Conservation (phyloP, 2,329 filamentous ascomycete genomes). For the Talaromyces marneffei region DNA sequence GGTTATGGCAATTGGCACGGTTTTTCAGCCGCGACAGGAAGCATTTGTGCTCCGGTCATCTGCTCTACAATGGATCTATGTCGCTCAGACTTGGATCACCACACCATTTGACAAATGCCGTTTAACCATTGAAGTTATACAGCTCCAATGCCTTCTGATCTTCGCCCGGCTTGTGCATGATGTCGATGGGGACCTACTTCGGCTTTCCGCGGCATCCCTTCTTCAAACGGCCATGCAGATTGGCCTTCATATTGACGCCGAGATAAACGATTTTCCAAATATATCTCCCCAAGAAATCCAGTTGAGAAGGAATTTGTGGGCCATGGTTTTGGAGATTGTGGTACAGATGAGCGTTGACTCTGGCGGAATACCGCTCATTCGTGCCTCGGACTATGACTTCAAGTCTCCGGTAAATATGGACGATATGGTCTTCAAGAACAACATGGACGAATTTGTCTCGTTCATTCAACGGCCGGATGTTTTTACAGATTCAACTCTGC, state of each 20-base stretch:
- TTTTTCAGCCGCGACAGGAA: conserved; percentile 4
- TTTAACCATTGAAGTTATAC: conserved; percentile 48
- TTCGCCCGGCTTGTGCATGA: conserved; percentile 32
- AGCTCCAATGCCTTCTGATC: conserved; percentile 38
- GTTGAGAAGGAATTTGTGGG: conserved; percentile 8
- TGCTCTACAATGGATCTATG: conserved; percentile 52
- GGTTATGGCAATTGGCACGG: conserved; percentile 2
- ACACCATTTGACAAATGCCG: conserved; percentile 50
- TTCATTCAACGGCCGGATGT: neutral
- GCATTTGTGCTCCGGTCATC: conserved; percentile 25
- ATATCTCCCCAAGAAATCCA: conserved; percentile 1
- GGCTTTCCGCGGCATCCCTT: conserved; percentile 35
- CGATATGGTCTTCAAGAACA: neutral
- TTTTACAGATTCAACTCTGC: conserved; percentile 1
- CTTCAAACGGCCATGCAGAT: conserved; percentile 36
- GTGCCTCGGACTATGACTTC: conserved; percentile 1
- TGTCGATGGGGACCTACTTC: conserved; percentile 32
- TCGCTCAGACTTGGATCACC: conserved; percentile 52
- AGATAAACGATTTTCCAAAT: neutral
- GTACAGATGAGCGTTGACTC: conserved; percentile 8
- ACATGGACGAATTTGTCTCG: neutral
- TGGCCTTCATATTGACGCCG: conserved; percentile 39
- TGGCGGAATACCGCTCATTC: conserved; percentile 5
- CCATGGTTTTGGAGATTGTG: conserved; percentile 10
- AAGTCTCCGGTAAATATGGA: conserved; percentile 4